Percentiles rank a stretch among this genome's conserved stretches.
Evolutionary conservation across 768 basidiomycete species (phyloP).

Genomic region (Hemileccinum rubropunctum): DNA sequence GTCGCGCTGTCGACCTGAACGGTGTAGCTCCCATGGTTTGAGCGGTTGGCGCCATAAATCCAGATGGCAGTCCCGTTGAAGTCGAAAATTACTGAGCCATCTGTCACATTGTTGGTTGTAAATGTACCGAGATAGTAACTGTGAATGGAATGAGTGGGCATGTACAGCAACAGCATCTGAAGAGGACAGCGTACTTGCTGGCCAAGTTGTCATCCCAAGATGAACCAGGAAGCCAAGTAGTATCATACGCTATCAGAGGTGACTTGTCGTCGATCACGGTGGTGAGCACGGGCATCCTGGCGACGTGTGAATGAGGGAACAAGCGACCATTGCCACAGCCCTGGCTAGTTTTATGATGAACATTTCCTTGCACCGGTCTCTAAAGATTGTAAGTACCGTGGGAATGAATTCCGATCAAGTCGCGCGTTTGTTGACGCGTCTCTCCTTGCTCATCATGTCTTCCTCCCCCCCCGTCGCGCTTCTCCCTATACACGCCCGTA

Average conservation of each 20-base stretch:
- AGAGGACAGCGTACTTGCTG: constrained; percentile 12
- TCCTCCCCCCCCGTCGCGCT: constrained; percentile 47
- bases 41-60: constrained; percentile 49
- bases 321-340: background rate
- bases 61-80: constrained; percentile 51
- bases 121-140: constrained; percentile 43
- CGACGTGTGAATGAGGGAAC: background rate
- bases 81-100: constrained; percentile 36
- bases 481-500: constrained; percentile 54
- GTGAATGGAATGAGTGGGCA: background rate
- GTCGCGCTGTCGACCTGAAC: constrained; percentile 39
- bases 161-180: background rate
- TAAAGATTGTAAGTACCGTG: constrained; percentile 3
- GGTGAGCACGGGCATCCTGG: constrained; percentile 24
- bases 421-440: constrained; percentile 27
- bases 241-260: constrained; percentile 28
- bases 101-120: constrained; percentile 33
- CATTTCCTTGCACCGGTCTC: too few relatives aligned
- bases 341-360: too few relatives aligned
- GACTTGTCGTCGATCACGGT: constrained; percentile 33
- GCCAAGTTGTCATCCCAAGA: constrained; percentile 11
- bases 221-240: constrained; percentile 20
- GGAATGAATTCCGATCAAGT: constrained; percentile 19
- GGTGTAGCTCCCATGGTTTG: constrained; percentile 45
- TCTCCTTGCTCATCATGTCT: constrained; percentile 37